Evolutionary conservation across 192 early-diverging fungal species (phyloP).

Genomic region (Coemansia sp.): DNA sequence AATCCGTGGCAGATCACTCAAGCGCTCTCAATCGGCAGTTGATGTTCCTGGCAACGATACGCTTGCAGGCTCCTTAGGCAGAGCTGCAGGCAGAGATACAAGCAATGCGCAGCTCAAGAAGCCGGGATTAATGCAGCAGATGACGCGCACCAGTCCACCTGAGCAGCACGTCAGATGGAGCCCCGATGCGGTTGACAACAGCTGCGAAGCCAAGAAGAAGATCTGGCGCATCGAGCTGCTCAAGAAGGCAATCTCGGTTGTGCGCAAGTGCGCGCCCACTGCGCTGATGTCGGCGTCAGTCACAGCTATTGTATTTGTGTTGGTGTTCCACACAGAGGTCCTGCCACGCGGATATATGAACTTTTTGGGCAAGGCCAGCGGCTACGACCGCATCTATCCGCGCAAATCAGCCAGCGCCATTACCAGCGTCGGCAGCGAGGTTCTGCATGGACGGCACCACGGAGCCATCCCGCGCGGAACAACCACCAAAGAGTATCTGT

Average conservation of each 20-base stretch:
- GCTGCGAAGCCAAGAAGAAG: constrained; percentile 13
- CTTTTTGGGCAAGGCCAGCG: constrained; percentile 52
- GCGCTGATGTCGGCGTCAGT: constrained; percentile 37
- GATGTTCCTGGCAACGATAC: background rate
- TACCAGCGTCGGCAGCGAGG: constrained; percentile 13
- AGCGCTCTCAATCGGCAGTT: constrained; percentile 33
- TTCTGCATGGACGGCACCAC: background rate
- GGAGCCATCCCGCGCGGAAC: constrained; percentile 50
- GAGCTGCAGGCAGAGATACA: background rate
- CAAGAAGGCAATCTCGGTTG: constrained; percentile 2
- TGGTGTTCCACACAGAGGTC: constrained; percentile 60
- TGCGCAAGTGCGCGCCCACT: constrained; percentile 29
- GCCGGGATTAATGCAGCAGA: background rate
- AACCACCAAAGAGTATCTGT: constrained; percentile 56
- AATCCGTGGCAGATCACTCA: constrained; percentile 28
- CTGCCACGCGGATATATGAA: constrained; percentile 61
- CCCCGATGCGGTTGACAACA: constrained; percentile 15
- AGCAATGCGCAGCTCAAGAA: background rate
- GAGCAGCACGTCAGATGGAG: constrained; percentile 16
- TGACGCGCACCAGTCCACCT: constrained; percentile 5
- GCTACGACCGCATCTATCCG: constrained; percentile 37
- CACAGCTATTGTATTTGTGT: constrained; percentile 48
- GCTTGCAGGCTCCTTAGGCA: background rate
- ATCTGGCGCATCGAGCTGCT: background rate
- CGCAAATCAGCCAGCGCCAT: constrained; percentile 10